Evolutionary conservation across 345 rosid species (phyloP), one percentile per base, ranked within the genome.

Genomic region (Eucalyptus cloeziana): DNA sequence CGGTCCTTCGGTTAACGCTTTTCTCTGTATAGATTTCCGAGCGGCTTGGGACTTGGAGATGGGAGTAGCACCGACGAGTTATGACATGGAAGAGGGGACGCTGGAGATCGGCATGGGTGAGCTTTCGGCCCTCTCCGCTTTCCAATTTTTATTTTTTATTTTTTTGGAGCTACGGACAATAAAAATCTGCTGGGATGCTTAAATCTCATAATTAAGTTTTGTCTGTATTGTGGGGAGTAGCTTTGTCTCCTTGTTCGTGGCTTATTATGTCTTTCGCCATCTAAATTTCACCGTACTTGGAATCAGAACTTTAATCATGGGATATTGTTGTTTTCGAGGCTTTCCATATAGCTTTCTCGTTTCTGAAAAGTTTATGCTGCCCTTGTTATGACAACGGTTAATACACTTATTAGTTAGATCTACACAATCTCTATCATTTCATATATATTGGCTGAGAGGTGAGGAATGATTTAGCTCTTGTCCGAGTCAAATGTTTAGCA

Each of bases 121-220:
- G 51, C 51, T 49, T 49, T 49, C 6, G 51, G 1, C 51, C 51
- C 51, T 14, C 51, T 49, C 51, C 0, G 51, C 51, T 49, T 49
- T 49, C 51, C 1, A 0, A 49, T 0, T 49, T 49, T n/a, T n/a
- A n/a, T n/a, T 49, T 49, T 49, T 14, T 0, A 4, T 37, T 40
- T 40, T 40, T 40, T 40, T 40, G 4, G 6, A 49, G 6, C 51
- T 49, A 14, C 0, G 0, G 17, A 49, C 17, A 50, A 50, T 50
- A 14, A 0, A 14, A 5, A 50, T 50, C 17, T 5, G 0, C 17
- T 14, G 17, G 3, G 40, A n/a, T 9, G 37, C 76, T 31, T 31
- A 4, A 85, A 13, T 85, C 86, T 27, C 19, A 40, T 27, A 30
- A 62, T 62, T 30, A 30, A 30, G 69, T 1, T 62, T 62, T 30